Conservation (phyloP, 1,284 basidiomycete genomes). For the Mycosarcoma maydis region DNA sequence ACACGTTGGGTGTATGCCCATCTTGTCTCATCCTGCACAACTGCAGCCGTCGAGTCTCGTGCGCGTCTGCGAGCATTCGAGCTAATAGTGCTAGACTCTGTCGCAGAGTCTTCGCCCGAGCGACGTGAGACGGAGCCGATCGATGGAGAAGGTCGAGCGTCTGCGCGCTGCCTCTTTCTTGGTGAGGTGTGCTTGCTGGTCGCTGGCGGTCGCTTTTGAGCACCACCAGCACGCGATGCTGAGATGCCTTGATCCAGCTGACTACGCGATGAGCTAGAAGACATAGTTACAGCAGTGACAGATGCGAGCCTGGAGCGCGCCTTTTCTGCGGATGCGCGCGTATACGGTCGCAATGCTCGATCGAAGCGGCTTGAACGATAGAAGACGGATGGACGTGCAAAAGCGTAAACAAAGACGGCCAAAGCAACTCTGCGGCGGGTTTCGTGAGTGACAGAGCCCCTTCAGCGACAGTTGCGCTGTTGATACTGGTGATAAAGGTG, state of each 20-base stretch:
- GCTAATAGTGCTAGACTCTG: conserved; percentile 19
- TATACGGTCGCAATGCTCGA: too few species aligned
- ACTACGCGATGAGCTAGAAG: conserved; percentile 20
- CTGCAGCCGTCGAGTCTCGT: conserved; percentile 11
- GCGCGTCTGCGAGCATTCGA: conserved; percentile 17
- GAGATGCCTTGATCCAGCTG: conserved; percentile 39
- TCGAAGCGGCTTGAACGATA: too few species aligned
- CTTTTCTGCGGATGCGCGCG: too few species aligned
- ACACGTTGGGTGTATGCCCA: conserved; percentile 28
- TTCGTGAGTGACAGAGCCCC: too few species aligned
- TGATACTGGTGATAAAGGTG: background rate
- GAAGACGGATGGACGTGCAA: too few species aligned
- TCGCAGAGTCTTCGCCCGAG: conserved; percentile 21
- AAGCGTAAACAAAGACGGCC: too few species aligned
- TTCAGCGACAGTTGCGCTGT: too few species aligned
- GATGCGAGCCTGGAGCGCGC: too few species aligned
- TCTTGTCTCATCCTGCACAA: conserved; percentile 13
- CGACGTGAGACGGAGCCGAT: conserved; percentile 21
- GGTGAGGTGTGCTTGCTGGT: conserved; percentile 18
- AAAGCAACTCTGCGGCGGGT: too few species aligned
- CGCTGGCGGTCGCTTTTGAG: conserved; percentile 37
- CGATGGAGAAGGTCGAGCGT: conserved; percentile 25
- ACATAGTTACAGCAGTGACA: conserved; percentile 20
- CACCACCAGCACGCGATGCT: conserved; percentile 34
- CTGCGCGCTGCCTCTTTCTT: conserved; percentile 19